Evolutionary conservation across 1,284 basidiomycete genomes (phyloP), one percentile per base, ranked within the genome.

Genomic region (Cutaneotrichosporon spelunceum): DNA sequence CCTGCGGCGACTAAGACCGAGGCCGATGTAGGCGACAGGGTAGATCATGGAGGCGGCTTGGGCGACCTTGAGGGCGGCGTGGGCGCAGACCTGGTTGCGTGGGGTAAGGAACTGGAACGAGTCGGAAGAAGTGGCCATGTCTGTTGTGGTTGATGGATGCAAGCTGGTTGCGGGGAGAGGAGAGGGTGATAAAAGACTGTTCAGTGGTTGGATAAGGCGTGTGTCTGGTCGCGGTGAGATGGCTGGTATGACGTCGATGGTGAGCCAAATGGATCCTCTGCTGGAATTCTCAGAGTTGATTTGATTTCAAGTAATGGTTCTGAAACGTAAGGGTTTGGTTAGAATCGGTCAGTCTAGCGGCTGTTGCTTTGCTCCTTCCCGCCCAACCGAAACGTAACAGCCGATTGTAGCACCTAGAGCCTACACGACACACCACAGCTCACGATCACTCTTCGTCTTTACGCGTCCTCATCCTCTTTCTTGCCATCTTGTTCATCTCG

Each of bases 1-100:
- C 8, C 66, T 57, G 26, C 70, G 62, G 19, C 69, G 64, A 24
- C 71, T 57, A 13, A 74, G 59, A 1, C 67, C 56, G 6, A 70
- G 55, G 30, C 74, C 42, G 53, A 78, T 52, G 66, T 73, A 77
- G n/a, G 70, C 59, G 4, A 77, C 76, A 1, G 76, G 75, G 10
- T 68, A 63, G 59, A 76, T 56, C 63, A 76, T 68, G 3, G 70
- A 63, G 8, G 66, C 59, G n/a, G 71, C 64, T 68, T 79, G 74
- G 34, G 76, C 75, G 36, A 66, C 64, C 54, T 71, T 70, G 39
- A 78, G 66, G 3, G 70, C 42, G 4, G 68, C 61, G 59, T 78
- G 74, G 19, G 69, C 61, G 30, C 70, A 59, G 23, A 76, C 62
- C 65, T 77, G 73, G 21, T 63, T 71, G 21, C 34, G 36, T 2